These are phyloP conservation scores for Sporisorium exsertum DNA, from an alignment of 1,284 basidiomycete genomes.

Conservation along the genomic window DNA sequence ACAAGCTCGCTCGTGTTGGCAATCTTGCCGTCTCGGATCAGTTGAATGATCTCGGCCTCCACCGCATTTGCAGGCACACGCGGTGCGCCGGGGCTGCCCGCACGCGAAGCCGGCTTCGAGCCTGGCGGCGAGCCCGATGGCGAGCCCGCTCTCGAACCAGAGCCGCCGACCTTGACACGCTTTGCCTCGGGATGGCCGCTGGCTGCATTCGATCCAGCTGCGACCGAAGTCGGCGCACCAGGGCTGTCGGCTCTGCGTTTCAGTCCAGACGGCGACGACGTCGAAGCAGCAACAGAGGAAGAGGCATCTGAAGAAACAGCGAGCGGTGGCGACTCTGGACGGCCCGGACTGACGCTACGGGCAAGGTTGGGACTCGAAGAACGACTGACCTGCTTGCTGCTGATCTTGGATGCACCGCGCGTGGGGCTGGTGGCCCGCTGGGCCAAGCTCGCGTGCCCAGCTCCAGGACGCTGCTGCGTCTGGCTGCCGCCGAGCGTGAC, in stretches of 20 bases:
- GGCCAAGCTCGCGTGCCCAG: conserved; percentile 56
- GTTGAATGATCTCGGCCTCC: conserved; percentile 58
- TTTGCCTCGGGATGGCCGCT: conserved; percentile 47
- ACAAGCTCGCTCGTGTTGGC: conserved; percentile 59
- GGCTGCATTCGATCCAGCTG: conserved; percentile 3
- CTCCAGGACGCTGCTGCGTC: conserved; percentile 51
- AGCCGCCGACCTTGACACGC: conserved; percentile 43
- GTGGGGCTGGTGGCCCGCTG: conserved; percentile 57
- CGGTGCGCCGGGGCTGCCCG: conserved; percentile 42
- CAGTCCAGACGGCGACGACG: conserved; percentile 20
- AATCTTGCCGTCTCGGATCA: conserved; percentile 54
- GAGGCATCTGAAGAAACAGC: conserved; percentile 5
- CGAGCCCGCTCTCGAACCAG: conserved; percentile 34
- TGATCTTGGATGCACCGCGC: conserved; percentile 44
- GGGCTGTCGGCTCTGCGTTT: conserved; percentile 46
- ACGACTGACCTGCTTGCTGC: conserved; percentile 53
- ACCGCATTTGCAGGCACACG: conserved; percentile 49
- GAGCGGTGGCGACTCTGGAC: conserved; percentile 43
- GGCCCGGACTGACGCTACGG: conserved; percentile 31
- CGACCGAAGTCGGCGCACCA: not conserved
- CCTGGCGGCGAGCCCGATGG: conserved; percentile 24
- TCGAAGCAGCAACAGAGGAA: conserved; percentile 3
- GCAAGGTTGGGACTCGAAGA: conserved; percentile 37
- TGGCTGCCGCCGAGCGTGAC: conserved; percentile 16
- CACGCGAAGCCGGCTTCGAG: conserved; percentile 44